These are phyloP conservation scores for Penicillium brevicompactum DNA, from an alignment of 2,329 filamentous ascomycete species.

Conservation along the genomic window DNA sequence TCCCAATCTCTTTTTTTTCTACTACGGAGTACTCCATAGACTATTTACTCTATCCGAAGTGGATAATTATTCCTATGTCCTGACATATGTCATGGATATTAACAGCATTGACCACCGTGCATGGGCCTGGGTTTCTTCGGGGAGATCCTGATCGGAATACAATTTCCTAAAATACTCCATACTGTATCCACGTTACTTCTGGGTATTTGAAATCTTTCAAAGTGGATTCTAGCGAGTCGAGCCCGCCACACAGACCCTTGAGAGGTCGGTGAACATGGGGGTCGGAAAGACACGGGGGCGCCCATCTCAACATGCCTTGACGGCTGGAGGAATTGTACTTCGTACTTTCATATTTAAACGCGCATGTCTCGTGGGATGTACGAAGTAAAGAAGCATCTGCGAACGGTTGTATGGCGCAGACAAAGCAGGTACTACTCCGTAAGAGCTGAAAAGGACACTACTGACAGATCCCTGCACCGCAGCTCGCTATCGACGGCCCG, in stretches of 20 bases:
- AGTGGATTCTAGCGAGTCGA: conserved; percentile 3
- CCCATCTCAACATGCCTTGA: not conserved
- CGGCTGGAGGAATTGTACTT: not conserved
- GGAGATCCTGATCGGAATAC: conserved; percentile 5
- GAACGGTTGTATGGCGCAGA: not conserved
- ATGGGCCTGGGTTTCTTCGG: not conserved
- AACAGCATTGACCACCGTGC: conserved; percentile 5
- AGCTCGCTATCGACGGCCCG: conserved; percentile 31
- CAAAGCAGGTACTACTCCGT: conserved; percentile 5
- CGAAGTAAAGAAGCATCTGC: not conserved
- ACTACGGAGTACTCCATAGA: not conserved
- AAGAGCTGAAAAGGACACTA: not conserved
- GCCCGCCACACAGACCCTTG: conserved; percentile 13
- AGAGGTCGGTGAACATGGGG: conserved; percentile 13
- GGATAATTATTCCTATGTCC: no score
- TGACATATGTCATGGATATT: not conserved
- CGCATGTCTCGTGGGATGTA: not conserved
- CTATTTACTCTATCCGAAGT: not conserved
- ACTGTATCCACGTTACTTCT: not conserved
- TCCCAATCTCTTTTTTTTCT: not conserved
- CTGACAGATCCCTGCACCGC: conserved; percentile 27
- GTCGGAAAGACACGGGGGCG: conserved; percentile 20
- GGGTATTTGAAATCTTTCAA: conserved; percentile 2
- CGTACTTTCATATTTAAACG: not conserved
- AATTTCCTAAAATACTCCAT: not conserved